Percentiles rank a stretch among this genome's conserved stretches.
phyloP scores from a whole-genome alignment of 2,329 filamentous ascomycete species.

The Leptographium lundbergii region DNA sequence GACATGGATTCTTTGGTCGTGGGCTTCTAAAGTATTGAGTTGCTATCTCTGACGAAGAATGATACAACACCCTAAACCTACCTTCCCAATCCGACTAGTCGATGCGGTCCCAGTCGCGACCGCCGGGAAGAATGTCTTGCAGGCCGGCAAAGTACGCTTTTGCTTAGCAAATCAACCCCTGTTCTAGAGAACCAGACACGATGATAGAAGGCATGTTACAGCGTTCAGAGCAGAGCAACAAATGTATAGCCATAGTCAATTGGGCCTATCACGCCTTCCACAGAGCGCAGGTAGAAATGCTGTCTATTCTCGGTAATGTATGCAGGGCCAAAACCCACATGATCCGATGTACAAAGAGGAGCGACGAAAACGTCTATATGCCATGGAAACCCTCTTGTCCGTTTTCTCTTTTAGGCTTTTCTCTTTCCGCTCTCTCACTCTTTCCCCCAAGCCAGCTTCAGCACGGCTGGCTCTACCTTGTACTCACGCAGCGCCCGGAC shows the following conservation, averaged over 20 bases:
- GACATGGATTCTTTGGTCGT: background rate
- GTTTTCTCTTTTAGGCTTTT: background rate
- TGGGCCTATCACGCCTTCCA: background rate
- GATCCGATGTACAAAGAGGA: background rate
- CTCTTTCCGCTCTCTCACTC: constrained; percentile 25
- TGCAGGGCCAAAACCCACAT: background rate
- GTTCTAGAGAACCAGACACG: too few relatives aligned
- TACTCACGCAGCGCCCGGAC: constrained; percentile 61
- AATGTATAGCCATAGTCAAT: background rate
- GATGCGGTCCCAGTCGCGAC: background rate
- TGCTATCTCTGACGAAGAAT: background rate
- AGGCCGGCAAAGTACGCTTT: too few relatives aligned
- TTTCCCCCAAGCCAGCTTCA: constrained; percentile 70
- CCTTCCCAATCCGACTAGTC: background rate
- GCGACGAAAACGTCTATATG: background rate
- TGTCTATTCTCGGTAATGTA: background rate
- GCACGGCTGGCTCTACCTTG: constrained; percentile 59
- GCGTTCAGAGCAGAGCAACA: background rate
- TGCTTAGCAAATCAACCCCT: too few relatives aligned
- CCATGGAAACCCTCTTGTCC: background rate
- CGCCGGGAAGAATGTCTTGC: background rate
- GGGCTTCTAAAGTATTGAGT: too few relatives aligned
- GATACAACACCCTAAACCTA: background rate
- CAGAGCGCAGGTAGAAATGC: background rate
- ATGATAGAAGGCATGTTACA: too few relatives aligned